Conservation (phyloP, 2,329 filamentous ascomycete genomes). For the Cercospora berteroae region DNA sequence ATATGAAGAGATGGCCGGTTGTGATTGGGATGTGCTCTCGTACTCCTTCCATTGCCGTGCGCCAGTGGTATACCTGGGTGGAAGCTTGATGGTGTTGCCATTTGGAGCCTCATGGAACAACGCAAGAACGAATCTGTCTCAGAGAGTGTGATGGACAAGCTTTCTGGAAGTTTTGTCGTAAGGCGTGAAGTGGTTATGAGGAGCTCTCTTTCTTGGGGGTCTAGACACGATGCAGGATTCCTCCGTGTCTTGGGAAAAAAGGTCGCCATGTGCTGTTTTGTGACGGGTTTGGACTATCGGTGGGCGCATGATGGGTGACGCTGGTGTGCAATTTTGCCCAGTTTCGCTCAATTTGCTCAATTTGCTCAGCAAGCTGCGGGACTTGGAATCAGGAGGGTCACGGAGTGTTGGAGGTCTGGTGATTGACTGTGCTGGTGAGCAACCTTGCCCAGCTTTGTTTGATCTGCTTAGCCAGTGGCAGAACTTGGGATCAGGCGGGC, state of each 20-base stretch:
- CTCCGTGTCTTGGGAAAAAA: neutral
- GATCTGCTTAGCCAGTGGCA: neutral
- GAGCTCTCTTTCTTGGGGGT: neutral
- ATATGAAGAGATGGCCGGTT: neutral
- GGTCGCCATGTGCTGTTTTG: neutral
- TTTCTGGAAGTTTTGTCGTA: neutral
- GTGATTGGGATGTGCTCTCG: neutral
- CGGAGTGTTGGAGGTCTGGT: neutral
- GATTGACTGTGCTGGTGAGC: neutral
- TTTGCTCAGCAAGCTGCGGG: neutral
- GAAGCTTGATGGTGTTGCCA: neutral
- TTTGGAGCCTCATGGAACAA: neutral
- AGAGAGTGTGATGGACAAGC: neutral
- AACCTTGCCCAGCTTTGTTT: neutral
- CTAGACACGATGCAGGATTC: neutral
- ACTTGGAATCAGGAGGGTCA: neutral
- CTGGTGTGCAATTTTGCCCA: neutral
- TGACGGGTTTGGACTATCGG: neutral
- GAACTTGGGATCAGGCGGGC: neutral
- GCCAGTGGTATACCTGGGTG: neutral
- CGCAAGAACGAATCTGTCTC: neutral
- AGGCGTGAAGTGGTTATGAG: neutral
- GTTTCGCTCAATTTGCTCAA: neutral
- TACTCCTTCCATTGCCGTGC: neutral
- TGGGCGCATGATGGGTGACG: neutral